Evolutionary conservation across 2,329 filamentous ascomycete species (phyloP).

Genomic region (Eutypella sp.): DNA sequence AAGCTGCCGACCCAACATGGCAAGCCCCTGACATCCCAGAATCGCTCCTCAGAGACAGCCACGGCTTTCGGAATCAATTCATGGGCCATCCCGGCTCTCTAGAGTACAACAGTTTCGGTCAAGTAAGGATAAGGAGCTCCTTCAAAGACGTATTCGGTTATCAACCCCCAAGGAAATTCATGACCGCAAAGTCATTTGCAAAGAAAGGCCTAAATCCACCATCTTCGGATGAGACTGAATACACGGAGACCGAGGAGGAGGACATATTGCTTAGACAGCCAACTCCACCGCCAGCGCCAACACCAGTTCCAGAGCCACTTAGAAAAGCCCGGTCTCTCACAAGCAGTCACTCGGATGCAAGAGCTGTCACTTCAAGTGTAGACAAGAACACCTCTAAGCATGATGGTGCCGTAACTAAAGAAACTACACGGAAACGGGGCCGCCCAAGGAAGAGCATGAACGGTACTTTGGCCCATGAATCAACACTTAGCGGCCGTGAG

Average conservation of each 20-base stretch:
- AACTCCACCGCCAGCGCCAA: slow-evolving; percentile 3
- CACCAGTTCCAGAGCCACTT: slow-evolving; percentile 9
- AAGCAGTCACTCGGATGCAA: no score
- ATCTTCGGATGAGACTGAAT: slow-evolving; percentile 2
- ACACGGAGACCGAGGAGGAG: slow-evolving; percentile 17
- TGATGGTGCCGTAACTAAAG: no score
- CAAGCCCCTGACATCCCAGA: slow-evolving; percentile 15
- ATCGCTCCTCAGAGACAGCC: slow-evolving; percentile 25
- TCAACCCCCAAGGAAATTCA: slow-evolving; percentile 9
- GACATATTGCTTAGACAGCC: slow-evolving; percentile 18
- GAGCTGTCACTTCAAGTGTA: no score
- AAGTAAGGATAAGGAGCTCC: slow-evolving; percentile 7
- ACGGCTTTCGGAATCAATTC: slow-evolving; percentile 18
- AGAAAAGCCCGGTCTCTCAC: background rate
- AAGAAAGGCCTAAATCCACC: slow-evolving; percentile 4
- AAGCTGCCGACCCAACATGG: slow-evolving; percentile 27
- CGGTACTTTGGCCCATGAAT: no score
- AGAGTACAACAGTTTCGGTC: slow-evolving; percentile 7
- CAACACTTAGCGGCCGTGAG: no score
- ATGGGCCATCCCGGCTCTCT: slow-evolving; percentile 9
- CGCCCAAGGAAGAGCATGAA: no score
- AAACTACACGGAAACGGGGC: no score
- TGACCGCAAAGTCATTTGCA: slow-evolving; percentile 12
- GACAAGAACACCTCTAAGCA: no score
- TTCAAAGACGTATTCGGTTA: slow-evolving; percentile 4